Evolutionary conservation across 257 asterid species (phyloP).

Genomic region (Gentiana dahurica): DNA sequence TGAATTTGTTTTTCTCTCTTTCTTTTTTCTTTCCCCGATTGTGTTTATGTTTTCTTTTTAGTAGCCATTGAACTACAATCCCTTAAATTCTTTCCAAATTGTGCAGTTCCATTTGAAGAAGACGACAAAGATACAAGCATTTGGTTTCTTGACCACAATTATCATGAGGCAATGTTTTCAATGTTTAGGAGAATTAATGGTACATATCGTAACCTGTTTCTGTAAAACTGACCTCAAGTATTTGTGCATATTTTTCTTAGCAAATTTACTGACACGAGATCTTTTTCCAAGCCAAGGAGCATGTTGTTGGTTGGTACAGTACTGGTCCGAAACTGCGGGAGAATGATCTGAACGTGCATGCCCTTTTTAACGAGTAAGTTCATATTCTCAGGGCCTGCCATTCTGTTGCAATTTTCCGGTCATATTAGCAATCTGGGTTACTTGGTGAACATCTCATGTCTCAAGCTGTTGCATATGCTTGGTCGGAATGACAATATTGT

Average conservation of each 20-base stretch:
- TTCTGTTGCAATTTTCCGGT: neutral
- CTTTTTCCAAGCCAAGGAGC: slow-evolving; percentile 73
- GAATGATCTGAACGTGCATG: too few species aligned
- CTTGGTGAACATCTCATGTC: too few species aligned
- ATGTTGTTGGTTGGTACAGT: slow-evolving; percentile 54
- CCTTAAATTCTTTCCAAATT: slow-evolving; percentile 16
- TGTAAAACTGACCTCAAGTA: too few species aligned
- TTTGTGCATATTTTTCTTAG: too few species aligned
- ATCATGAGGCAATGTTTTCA: slow-evolving; percentile 90
- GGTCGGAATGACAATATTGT: too few species aligned
- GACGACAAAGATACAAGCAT: slow-evolving; percentile 91
- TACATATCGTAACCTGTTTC: slow-evolving; percentile 6
- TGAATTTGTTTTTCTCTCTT: neutral
- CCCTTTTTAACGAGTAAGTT: slow-evolving; percentile 28
- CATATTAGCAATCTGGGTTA: too few species aligned
- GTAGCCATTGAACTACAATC: neutral
- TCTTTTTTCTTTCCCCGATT: neutral
- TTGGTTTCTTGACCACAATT: slow-evolving; percentile 96
- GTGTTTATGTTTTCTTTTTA: slow-evolving; percentile 2
- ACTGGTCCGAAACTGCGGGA: too few species aligned
- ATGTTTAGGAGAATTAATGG: slow-evolving; percentile 96
- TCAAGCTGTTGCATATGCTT: too few species aligned
- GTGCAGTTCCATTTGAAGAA: slow-evolving; percentile 94
- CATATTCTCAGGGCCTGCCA: neutral
- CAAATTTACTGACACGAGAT: slow-evolving; percentile 10